Evolutionary conservation across 805 yeast genomes (phyloP).

Genomic region (Komagataella pseudopastoris): DNA sequence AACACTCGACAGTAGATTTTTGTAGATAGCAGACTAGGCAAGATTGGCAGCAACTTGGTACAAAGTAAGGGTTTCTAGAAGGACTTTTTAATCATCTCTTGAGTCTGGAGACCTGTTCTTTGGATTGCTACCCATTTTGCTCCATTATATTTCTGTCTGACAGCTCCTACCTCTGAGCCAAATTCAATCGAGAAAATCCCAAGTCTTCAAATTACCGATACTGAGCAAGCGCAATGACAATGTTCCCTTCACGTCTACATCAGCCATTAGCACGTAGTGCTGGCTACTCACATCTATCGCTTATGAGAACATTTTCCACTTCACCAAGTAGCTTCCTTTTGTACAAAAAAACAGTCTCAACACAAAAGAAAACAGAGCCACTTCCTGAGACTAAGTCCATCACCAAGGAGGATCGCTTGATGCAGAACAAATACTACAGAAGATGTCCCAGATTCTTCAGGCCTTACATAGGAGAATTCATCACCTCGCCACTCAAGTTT

Average conservation of each 20-base stretch:
- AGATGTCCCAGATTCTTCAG: constrained; percentile 15
- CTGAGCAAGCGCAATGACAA: not conserved
- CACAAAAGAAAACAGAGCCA: not conserved
- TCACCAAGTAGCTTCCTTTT: not conserved
- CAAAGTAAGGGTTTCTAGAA: no score
- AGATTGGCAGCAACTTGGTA: no score
- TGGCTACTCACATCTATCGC: not conserved
- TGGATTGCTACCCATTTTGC: not conserved
- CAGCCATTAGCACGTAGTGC: not conserved
- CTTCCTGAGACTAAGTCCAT: not conserved
- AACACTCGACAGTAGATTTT: no score
- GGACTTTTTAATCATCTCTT: no score
- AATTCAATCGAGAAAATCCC: not conserved
- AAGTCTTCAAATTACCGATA: not conserved
- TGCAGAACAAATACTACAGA: constrained; percentile 17
- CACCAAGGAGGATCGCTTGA: constrained; percentile 9
- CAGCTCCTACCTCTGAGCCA: not conserved
- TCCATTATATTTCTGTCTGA: no score
- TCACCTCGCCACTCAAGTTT: constrained; percentile 19
- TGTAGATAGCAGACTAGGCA: no score
- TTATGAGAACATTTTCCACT: not conserved
- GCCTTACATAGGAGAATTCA: constrained; percentile 17
- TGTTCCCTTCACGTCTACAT: not conserved
- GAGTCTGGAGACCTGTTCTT: no score
- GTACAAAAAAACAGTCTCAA: not conserved